Evolutionary conservation across 768 basidiomycete species (phyloP), one percentile per base, ranked within the genome.

Genomic region (Leucosporidium creatinivorum): DNA sequence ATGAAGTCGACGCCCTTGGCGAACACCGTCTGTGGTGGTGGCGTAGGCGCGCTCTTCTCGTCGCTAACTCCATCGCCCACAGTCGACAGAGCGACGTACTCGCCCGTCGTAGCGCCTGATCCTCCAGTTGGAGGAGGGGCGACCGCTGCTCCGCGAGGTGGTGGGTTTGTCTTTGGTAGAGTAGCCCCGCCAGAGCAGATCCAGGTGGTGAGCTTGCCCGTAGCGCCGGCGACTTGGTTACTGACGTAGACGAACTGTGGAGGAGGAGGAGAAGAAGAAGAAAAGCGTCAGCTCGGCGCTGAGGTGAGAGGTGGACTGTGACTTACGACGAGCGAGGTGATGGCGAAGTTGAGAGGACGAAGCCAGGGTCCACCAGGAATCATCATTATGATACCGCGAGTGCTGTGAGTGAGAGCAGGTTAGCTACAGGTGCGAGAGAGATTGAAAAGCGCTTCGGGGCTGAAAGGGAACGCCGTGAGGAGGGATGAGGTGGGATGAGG

Each of bases 151-250:
- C 33, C 28, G 18, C 66, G 60, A n/a, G 39, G 8, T 9, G 21
- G 69, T 63, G 49, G 72, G 57, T n/a, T 61, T 4, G 67, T 73
- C 63, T 77, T 77, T 21, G 74, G 73, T 61, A 77, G 57, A 0
- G 36, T 10, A 13, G 57, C 33, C 10, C 23, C 21, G 9, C 9
- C 77, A n/a, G 79, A 79, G 51, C 80, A 80, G 28, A 80, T 69
- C 73, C 77, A 79, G 30, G 78, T 79, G 12, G 91, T 90, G 59
- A 93, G 79, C 59, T 87, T 83, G 13, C 84, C 84, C 2, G 88
- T 89, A 28, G 91, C 89, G 73, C 83, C 82, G 15, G 90, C 85
- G 59, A 90, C 85, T 68, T 84, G 84, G 77, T 93, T 83, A 65
- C 85, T 88, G 39, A 93, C 76, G 78, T 86, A 93, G 72, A 93